Evolutionary conservation across 345 rosid genomes (phyloP), one percentile per base, ranked within the genome.

Genomic region (Eucalyptus globulus): DNA sequence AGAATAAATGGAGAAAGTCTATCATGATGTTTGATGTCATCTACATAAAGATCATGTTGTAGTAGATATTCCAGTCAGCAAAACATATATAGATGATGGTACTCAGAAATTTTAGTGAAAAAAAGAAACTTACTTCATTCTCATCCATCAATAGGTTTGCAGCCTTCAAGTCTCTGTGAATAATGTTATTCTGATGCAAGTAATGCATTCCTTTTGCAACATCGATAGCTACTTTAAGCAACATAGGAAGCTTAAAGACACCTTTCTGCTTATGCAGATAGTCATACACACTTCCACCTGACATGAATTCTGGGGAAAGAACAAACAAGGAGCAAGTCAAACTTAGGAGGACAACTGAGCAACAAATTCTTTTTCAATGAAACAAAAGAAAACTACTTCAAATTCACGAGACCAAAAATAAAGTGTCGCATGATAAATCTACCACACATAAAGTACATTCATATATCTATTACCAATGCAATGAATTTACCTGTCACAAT

Each of bases 211-310:
- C 92, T 72, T 87, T 90, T 19, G 92, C 62, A 62, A 90, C 90
- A 43, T 90, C 90, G 14, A 88, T 87, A 45, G 92, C 92, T 80
- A 90, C 88, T 87, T 88, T 90, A 88, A 90, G 89, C 88, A 90
- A 37, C 47, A 87, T 54, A 47, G 92, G 90, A 31, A 90, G 89
- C 85, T 88, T 87, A 50, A 90, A 90, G 49, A 87, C 88, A 80
- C 92, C 90, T 87, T 53, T 88, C 86, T 90, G 92, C 80, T 90
- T 90, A 51, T 90, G 92, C 86, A 90, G 89, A 88, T 86, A 90
- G 89, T 90, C 92, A 62, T 90, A 90, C 54, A 90, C 87, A 80
- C 92, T 90, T 49, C 92, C 92, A 67, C 92, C 92, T 49, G 90
- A 89, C 92, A 90, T 90, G 83, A 88, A 90, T 87, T 90, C 92